Evolutionary conservation across 1,284 basidiomycete genomes (phyloP).

Genomic region (Ustilago hordei): DNA sequence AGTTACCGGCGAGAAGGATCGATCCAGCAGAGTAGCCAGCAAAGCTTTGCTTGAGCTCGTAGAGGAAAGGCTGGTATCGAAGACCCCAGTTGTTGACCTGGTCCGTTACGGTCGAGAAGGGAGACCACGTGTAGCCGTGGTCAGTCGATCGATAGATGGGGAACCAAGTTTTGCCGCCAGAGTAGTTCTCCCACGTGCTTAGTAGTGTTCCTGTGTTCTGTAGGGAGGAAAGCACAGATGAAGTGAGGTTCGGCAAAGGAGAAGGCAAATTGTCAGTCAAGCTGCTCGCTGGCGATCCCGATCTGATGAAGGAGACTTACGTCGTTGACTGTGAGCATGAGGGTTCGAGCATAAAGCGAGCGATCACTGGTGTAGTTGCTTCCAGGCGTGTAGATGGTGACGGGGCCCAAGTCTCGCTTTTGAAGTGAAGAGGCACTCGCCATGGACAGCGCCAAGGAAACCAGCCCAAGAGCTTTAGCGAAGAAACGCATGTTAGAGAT

Average conservation of each 20-base stretch:
- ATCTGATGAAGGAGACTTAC: constrained; percentile 3
- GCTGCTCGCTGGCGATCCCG: no score
- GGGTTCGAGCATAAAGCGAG: constrained; percentile 36
- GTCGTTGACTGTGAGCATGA: constrained; percentile 41
- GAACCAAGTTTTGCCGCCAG: constrained; percentile 31
- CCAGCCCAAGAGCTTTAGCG: constrained; percentile 12
- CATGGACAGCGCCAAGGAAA: constrained; percentile 13
- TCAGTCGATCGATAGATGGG: constrained; percentile 48
- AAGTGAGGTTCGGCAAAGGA: no score
- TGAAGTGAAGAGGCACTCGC: constrained; percentile 21
- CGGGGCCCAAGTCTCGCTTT: constrained; percentile 37
- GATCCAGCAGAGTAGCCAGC: constrained; percentile 66
- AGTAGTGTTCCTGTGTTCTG: constrained; percentile 39
- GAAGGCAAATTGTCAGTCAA: no score
- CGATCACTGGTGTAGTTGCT: constrained; percentile 36
- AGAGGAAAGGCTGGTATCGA: constrained; percentile 69
- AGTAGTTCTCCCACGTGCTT: constrained; percentile 43
- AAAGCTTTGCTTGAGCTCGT: constrained; percentile 60
- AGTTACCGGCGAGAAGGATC: constrained; percentile 65
- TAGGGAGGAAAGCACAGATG: neutral
- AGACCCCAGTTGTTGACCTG: constrained; percentile 67
- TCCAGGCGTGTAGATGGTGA: constrained; percentile 39
- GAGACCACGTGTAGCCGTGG: constrained; percentile 40
- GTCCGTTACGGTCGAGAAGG: constrained; percentile 29
- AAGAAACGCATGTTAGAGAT: constrained; percentile 11